Evolutionary conservation across 2,329 filamentous ascomycete species (phyloP), one percentile per base, ranked within the genome.

Genomic region (Epichloe elymi): DNA sequence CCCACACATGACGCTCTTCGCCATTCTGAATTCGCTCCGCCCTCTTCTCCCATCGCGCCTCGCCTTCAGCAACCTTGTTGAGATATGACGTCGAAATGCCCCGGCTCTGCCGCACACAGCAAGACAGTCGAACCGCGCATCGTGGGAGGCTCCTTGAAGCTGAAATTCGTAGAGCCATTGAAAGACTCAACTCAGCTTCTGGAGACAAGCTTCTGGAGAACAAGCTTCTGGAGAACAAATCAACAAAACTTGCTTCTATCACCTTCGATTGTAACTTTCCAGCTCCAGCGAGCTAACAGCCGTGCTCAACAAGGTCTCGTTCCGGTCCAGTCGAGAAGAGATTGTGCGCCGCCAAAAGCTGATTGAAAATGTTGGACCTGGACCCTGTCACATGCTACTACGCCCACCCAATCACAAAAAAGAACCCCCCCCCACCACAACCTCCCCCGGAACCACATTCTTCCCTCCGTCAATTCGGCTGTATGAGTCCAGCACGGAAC

Each of bases 1-100:
- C 76, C 68, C 85, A 80, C 49, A 83, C 74, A 55, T 79, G 70
- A 43, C 69, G 69, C 46, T 64, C 51, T 57, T 76, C 66, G 43
- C 81, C 80, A 1, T 65, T 63, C 48, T 69, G 44, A 43, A 84
- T 80, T 52, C 62, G 59, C 37, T 66, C 52, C 3, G 77, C 76
- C 48, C 66, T 65, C 44, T 65, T 55, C 15, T 68, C 58, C 80
- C 81, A 85, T 19, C 68, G 60, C 40, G 64, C 54, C 11, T 71
- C 61, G 7, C 72, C 74, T 1, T 62, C 60, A 0, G 60, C 60
- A 4, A 70, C 58, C 59, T 78, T 80, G 5, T 59, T 60, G 23
- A 76, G 52, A 33, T 69, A 72, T 36, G 69, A 70, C 33, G 61
- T 62, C 41, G 72, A 61, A 36, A 77, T 58, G 41, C 61, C 61